Evolutionary conservation across 495 filamentous ascomycete genomes (phyloP).

Genomic region (Bombardia bombarda): DNA sequence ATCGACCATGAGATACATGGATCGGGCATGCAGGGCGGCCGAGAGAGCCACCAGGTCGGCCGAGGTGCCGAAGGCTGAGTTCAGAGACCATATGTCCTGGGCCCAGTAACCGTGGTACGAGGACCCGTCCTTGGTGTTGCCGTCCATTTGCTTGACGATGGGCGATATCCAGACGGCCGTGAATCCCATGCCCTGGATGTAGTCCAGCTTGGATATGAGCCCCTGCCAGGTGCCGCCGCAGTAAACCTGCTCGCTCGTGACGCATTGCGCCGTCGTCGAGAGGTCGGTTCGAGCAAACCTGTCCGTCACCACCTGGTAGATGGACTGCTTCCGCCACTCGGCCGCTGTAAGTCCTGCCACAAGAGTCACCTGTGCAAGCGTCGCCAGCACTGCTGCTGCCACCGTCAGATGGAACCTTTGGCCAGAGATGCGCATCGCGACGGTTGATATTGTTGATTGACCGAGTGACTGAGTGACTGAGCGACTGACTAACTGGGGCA

Average conservation of each 20-base stretch:
- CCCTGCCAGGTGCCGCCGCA: slow-evolving; percentile 73
- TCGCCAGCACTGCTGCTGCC: neutral
- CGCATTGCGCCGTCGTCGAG: slow-evolving; percentile 49
- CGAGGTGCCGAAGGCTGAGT: slow-evolving; percentile 58
- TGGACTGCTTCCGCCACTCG: slow-evolving; percentile 49
- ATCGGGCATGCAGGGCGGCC: slow-evolving; percentile 49
- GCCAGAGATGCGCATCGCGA: slow-evolving; percentile 1
- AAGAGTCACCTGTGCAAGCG: neutral
- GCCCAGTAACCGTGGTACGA: slow-evolving; percentile 77
- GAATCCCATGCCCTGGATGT: slow-evolving; percentile 74
- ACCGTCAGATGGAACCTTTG: neutral
- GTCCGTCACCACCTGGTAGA: slow-evolving; percentile 72
- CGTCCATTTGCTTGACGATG: slow-evolving; percentile 52
- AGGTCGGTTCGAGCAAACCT: slow-evolving; percentile 62
- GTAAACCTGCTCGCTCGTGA: slow-evolving; percentile 46
- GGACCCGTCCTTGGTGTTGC: slow-evolving; percentile 45
- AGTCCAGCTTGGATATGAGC: slow-evolving; percentile 59
- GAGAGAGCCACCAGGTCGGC: slow-evolving; percentile 56
- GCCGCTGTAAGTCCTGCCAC: slow-evolving; percentile 13
- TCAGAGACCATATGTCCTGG: slow-evolving; percentile 55
- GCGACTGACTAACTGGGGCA: no score
- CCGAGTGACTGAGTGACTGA: neutral
- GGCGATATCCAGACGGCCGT: slow-evolving; percentile 81
- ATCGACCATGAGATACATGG: slow-evolving; percentile 75
- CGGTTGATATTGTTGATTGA: neutral